These are phyloP conservation scores for Fusarium heterosporum DNA, from an alignment of 2,329 filamentous ascomycete genomes.

Conservation along the genomic window DNA sequence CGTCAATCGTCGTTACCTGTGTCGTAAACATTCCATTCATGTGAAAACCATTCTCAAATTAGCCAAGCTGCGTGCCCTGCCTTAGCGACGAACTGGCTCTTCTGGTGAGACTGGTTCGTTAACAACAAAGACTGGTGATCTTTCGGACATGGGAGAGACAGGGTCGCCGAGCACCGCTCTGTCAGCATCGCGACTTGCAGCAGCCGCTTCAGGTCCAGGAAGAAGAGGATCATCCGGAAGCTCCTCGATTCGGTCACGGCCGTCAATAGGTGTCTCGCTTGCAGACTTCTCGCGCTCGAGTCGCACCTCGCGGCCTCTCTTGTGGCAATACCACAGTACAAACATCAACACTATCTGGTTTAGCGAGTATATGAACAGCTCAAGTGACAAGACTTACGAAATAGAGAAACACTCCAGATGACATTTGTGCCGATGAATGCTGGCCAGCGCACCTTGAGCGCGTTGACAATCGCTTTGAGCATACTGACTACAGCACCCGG, in stretches of 20 bases:
- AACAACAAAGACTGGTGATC: slow-evolving; percentile 16
- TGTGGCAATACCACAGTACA: slow-evolving; percentile 98
- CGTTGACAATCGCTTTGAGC: slow-evolving; percentile 90
- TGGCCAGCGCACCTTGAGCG: slow-evolving; percentile 87
- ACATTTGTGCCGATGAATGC: slow-evolving; percentile 93
- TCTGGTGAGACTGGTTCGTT: slow-evolving; percentile 21
- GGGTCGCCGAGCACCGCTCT: slow-evolving; percentile 26
- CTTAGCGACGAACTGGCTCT: slow-evolving; percentile 26
- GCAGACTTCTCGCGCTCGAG: slow-evolving; percentile 69
- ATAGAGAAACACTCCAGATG: slow-evolving; percentile 88
- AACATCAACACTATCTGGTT: slow-evolving; percentile 78
- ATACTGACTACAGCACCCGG: slow-evolving; percentile 87
- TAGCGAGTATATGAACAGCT: not conserved
- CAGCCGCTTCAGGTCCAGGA: slow-evolving; percentile 49
- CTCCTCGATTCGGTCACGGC: slow-evolving; percentile 60
- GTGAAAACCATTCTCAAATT: not conserved
- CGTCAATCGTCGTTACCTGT: slow-evolving; percentile 23
- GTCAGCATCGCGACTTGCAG: slow-evolving; percentile 11
- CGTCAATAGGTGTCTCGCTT: slow-evolving; percentile 52
- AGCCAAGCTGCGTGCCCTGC: not conserved
- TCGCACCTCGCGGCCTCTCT: slow-evolving; percentile 87
- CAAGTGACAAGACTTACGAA: slow-evolving; percentile 69
- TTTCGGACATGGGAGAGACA: slow-evolving; percentile 36
- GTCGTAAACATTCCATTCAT: slow-evolving; percentile 32
- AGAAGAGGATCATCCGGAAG: slow-evolving; percentile 61